phyloP scores from a whole-genome alignment of 257 asterid genomes.

The Petunia axillaris region DNA sequence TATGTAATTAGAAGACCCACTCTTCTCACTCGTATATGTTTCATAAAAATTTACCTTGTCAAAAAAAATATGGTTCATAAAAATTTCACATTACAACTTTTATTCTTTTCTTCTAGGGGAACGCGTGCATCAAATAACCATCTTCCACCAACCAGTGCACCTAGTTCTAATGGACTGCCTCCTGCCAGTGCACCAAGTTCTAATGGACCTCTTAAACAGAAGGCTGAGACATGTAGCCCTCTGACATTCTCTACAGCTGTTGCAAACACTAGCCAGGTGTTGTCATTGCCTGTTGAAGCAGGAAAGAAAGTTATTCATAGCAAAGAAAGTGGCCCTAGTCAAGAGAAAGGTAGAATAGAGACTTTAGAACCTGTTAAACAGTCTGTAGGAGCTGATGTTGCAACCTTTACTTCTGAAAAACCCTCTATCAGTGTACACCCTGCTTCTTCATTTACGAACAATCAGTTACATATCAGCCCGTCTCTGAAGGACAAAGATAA shows the following conservation, averaged over 20 bases:
- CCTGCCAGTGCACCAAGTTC: conserved; percentile 49
- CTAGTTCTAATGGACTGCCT: conserved; percentile 45
- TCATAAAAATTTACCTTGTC: not conserved
- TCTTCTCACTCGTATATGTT: conserved; percentile 25
- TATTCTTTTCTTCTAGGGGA: conserved; percentile 64
- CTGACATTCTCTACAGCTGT: conserved; percentile 51
- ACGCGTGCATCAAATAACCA: conserved; percentile 64
- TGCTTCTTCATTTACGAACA: conserved; percentile 36
- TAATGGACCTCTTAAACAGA: conserved; percentile 48
- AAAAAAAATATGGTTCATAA: too few species aligned
- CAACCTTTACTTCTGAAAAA: conserved; percentile 35
- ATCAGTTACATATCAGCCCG: conserved; percentile 43
- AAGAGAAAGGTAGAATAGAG: conserved; percentile 42
- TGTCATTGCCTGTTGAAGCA: conserved; percentile 45
- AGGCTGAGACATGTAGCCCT: conserved; percentile 45
- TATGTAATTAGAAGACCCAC: conserved; percentile 35
- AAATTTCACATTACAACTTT: not conserved
- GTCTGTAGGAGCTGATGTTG: conserved; percentile 42
- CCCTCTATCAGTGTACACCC: conserved; percentile 36
- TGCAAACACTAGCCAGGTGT: conserved; percentile 51
- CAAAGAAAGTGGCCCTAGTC: conserved; percentile 43
- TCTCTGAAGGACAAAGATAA: conserved; percentile 39
- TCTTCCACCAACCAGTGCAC: conserved; percentile 43
- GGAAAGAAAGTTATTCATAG: conserved; percentile 49
- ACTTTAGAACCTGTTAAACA: conserved; percentile 39